Base-by-base conservation (phyloP, 2,329 filamentous ascomycete genomes). In the Alternaria brassicicola region DNA sequence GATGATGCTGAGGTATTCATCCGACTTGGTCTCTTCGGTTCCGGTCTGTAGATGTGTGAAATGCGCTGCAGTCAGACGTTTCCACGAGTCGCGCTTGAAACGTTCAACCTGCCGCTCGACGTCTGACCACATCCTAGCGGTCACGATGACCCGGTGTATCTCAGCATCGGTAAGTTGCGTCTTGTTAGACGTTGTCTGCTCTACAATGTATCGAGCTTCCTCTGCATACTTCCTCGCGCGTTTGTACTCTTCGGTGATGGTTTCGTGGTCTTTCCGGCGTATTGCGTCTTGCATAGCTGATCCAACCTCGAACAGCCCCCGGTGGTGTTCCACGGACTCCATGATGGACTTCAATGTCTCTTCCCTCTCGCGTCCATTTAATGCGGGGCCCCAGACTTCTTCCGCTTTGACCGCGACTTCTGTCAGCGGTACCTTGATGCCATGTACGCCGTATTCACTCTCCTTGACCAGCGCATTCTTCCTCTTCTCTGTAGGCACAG, bases 401-500 rank as follows among this genome's bases (percentile, higher is more conserved):
- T 98, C 93, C 0, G 94, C 95, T 77, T 97, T 97, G 60, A 93
- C 90, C 1, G 92, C 92, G 10, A 96, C 92, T 69, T 98, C 95
- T 9, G 95, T 83, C 53, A 99, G 81, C 17, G 95, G 94, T 1
- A 84, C 86, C 74, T 96, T 96, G 77, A 99, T 97, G 10, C 77
- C 74, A 55, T 76, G 66, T 10, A 78, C 76, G 36, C 76, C 76
- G 48, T 78, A 78, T 52, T 78, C 76, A 59, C 92, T 96, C 79
- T 97, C 94, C 77, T 97, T 97, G 36, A 89, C 85, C 45, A 98
- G 82, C 0, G 95, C 93, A 75, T 96, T 97, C 82, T 97, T 97
- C 77, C 89, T 92, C 63, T 84, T 85, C 63, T 90, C 89, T 17
- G 57, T 63, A 0, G 70, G 67, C 53, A 75, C 76, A 19, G 68